A percentile compares a stretch with the other conserved stretches of the same genome.
Evolutionary conservation across 345 rosid species (phyloP).

Genomic region (Schrenkiella parvula): DNA sequence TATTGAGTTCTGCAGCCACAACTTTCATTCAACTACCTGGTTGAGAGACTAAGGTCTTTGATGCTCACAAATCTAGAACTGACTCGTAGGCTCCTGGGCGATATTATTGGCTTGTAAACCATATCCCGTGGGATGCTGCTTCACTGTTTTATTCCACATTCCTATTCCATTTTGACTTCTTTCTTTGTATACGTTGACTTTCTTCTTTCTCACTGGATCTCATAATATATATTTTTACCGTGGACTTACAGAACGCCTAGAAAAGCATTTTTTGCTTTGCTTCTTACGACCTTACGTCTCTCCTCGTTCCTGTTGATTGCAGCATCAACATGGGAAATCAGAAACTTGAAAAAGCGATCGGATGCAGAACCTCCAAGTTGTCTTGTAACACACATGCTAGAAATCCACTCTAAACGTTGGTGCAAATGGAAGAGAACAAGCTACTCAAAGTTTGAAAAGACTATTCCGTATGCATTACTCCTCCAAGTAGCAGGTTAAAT

Average conservation of each 20-base stretch:
- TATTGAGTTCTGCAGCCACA: slow-evolving; percentile 3
- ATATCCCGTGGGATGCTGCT: not conserved
- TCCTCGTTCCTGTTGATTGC: slow-evolving; percentile 26
- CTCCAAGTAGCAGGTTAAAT: slow-evolving; percentile 80
- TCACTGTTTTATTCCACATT: slow-evolving; percentile 4
- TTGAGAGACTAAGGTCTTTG: not conserved
- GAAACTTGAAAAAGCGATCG: slow-evolving; percentile 51
- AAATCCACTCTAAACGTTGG: slow-evolving; percentile 73
- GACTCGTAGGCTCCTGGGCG: not conserved
- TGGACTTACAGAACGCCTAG: not conserved
- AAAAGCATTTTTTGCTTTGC: not conserved
- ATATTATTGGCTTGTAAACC: slow-evolving; percentile 1
- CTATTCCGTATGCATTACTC: slow-evolving; percentile 67
- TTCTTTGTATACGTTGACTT: slow-evolving; percentile 1
- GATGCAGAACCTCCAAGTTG: slow-evolving; percentile 58
- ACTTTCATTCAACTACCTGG: not conserved
- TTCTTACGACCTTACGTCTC: slow-evolving; percentile 13
- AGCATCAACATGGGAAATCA: slow-evolving; percentile 98
- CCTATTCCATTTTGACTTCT: not conserved
- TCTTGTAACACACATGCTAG: slow-evolving; percentile 82
- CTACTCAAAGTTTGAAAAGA: slow-evolving; percentile 83
- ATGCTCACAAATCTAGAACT: not conserved
- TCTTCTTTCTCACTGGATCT: slow-evolving; percentile 11
- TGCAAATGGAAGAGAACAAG: slow-evolving; percentile 66
- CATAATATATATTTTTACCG: slow-evolving; percentile 5